These are phyloP conservation scores for Trichoderma atroviride DNA, from an alignment of 2,329 filamentous ascomycete species.

Conservation along the genomic window DNA sequence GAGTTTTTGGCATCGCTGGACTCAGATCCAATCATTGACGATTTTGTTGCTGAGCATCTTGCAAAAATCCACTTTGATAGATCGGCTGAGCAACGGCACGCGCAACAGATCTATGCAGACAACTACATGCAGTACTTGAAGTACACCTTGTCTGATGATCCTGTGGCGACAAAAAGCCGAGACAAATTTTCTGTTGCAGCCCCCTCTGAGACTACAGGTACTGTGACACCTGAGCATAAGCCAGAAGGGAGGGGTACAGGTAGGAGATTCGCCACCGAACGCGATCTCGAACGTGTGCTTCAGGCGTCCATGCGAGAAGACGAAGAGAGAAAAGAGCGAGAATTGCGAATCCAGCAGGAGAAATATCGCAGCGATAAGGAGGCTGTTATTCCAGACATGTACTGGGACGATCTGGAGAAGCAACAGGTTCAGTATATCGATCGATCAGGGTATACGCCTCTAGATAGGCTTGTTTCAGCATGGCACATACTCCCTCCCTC, in stretches of 20 bases:
- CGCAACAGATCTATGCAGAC: slow-evolving; percentile 47
- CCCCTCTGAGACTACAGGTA: slow-evolving; percentile 41
- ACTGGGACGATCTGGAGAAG: slow-evolving; percentile 63
- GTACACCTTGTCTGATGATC: slow-evolving; percentile 60
- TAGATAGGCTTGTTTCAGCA: slow-evolving; percentile 67
- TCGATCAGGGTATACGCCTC: slow-evolving; percentile 64
- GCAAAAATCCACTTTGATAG: slow-evolving; percentile 45
- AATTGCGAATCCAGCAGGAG: slow-evolving; percentile 64
- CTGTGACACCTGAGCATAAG: slow-evolving; percentile 55
- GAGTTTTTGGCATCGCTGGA: slow-evolving; percentile 49
- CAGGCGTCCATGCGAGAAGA: slow-evolving; percentile 73
- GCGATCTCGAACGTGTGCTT: slow-evolving; percentile 71
- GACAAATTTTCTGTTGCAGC: slow-evolving; percentile 53
- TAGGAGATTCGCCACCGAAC: slow-evolving; percentile 68
- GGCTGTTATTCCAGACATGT: slow-evolving; percentile 72
- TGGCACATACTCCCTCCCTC: slow-evolving; percentile 74
- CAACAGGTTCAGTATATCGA: slow-evolving; percentile 64
- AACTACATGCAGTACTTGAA: slow-evolving; percentile 57
- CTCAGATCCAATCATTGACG: slow-evolving; percentile 44
- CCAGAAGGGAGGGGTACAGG: slow-evolving; percentile 58
- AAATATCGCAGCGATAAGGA: slow-evolving; percentile 77
- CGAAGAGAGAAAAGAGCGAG: slow-evolving; percentile 69
- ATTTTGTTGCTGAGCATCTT: slow-evolving; percentile 52
- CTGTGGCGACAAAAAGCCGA: slow-evolving; percentile 56
- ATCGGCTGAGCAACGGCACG: slow-evolving; percentile 43